phyloP scores from a whole-genome alignment of 2,329 filamentous ascomycete genomes.

The Verruconis gallopava region DNA sequence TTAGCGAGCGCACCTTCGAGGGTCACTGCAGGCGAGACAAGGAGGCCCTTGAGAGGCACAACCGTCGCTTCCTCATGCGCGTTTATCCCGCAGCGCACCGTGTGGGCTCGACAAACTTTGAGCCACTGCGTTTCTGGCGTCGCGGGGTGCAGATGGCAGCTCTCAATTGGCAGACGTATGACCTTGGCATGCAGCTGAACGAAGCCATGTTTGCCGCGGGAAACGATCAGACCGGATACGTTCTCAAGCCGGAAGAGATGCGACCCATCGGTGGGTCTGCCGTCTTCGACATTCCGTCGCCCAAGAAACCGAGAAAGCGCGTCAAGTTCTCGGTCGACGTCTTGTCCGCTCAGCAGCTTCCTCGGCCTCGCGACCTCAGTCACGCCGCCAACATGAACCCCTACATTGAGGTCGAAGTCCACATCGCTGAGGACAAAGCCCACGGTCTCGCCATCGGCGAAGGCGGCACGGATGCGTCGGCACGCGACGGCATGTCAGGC shows the following conservation, averaged over 20 bases:
- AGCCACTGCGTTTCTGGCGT: slow-evolving; percentile 86
- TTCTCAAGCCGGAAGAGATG: slow-evolving; percentile 80
- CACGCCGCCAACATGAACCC: slow-evolving; percentile 70
- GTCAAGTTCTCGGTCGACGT: slow-evolving; percentile 78
- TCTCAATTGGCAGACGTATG: slow-evolving; percentile 96
- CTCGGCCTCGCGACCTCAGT: slow-evolving; percentile 63
- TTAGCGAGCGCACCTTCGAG: slow-evolving; percentile 80
- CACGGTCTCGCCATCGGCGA: slow-evolving; percentile 56
- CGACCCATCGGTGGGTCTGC: slow-evolving; percentile 39
- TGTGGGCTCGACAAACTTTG: slow-evolving; percentile 83
- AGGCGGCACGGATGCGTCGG: slow-evolving; percentile 52
- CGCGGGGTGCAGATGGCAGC: slow-evolving; percentile 96
- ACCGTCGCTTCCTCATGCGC: slow-evolving; percentile 81
- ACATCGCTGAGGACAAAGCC: slow-evolving; percentile 83
- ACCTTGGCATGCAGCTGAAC: slow-evolving; percentile 90
- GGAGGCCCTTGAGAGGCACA: slow-evolving; percentile 72
- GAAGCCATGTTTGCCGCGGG: slow-evolving; percentile 94
- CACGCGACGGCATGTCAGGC: slow-evolving; percentile 50
- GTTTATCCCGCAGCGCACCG: slow-evolving; percentile 81
- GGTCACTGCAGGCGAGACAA: slow-evolving; percentile 70
- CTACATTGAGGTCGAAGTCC: slow-evolving; percentile 89
- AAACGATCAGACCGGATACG: slow-evolving; percentile 76
- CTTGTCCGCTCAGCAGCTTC: slow-evolving; percentile 89
- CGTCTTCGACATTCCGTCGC: slow-evolving; percentile 33
- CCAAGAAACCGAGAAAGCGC: slow-evolving; percentile 64